Base-by-base conservation (phyloP, 2,329 filamentous ascomycete species). In the Arthrobotrys pseudoclavata region DNA sequence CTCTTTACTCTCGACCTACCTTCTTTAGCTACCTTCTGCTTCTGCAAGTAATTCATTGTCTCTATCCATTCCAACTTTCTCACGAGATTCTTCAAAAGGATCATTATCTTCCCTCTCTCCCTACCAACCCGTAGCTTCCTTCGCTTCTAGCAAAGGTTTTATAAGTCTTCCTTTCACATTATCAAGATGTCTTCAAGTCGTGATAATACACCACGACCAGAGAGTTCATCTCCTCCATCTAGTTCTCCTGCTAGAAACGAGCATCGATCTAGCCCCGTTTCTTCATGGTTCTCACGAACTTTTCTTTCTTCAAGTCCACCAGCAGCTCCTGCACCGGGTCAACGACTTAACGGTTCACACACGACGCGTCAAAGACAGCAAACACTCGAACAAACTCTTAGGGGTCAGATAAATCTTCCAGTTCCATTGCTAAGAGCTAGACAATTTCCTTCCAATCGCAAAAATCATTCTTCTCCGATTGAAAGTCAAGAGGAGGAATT, bases 271-370 rank as follows among this genome's bases (percentile, higher is more conserved):
- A 13, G 34, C 12, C 9, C 55, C 3, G 31, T 42, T 13, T 60
- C 55, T 9, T 40, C 55, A 60, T 60, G 55, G 55, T 60, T 60
- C 9, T 2, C 55, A 15, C 31, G 55, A 60, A 60, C 34, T 26
- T 60, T 60, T 18, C 34, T 40, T n/a, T n/a, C 50, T 37, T 24
- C 55, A 12, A 24, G 18, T 26, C 4, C 34, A 1, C 55, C 55
- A 13, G 18, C 52, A 2, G 26, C 12, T 15, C 12, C 47, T 7
- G 3, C 24, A n/a, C 29, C 52, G 7, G 3, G 24, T 13, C 52
- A 22, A 37, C 26, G n/a, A 18, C 24, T 12, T 15, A 1, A 3
- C 4, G 37, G 1, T 5, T 57, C 52, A 31, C 50, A 53, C 10
- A 53, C 50, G 13, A 31, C 22, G 13, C 50, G 50, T 53, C 22